These are phyloP conservation scores for Trichosanthes truncata DNA, from an alignment of 306 rosid species.

Conservation along the genomic window DNA sequence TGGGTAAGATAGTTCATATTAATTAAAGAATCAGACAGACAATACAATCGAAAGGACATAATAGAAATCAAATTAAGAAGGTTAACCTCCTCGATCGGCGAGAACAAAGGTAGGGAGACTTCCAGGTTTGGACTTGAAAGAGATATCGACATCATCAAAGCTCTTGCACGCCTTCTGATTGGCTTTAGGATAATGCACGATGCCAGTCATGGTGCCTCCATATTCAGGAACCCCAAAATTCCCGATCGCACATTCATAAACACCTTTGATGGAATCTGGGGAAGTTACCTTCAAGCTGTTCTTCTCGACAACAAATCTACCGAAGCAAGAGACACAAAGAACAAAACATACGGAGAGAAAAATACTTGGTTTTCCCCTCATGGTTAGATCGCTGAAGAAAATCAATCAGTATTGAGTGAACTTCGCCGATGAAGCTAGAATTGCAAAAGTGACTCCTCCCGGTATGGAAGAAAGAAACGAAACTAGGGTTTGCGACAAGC, in stretches of 20 bases:
- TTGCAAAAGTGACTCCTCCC: background rate
- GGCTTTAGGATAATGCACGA: constrained; percentile 56
- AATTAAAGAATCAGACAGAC: background rate
- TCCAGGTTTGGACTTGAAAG: constrained; percentile 65
- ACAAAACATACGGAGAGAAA: constrained; percentile 36
- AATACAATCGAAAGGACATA: background rate
- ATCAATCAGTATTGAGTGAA: background rate
- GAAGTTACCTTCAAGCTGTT: constrained; percentile 66
- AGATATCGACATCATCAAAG: constrained; percentile 38
- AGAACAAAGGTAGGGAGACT: constrained; percentile 69
- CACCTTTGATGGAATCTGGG: constrained; percentile 51
- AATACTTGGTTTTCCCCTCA: constrained; percentile 36
- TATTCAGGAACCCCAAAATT: constrained; percentile 92
- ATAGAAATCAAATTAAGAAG: background rate
- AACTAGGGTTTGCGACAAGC: background rate
- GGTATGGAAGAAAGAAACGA: background rate
- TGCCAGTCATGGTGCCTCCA: constrained; percentile 84
- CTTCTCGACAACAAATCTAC: constrained; percentile 93
- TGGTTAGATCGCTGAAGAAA: background rate
- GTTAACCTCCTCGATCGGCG: constrained; percentile 85
- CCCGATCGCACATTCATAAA: constrained; percentile 84
- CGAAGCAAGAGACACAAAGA: constrained; percentile 43
- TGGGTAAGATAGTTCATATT: background rate
- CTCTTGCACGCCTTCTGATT: constrained; percentile 66
- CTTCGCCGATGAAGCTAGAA: background rate